These are phyloP conservation scores for Macrophomina phaseolina DNA, from an alignment of 2,329 filamentous ascomycete species.

Conservation along the genomic window DNA sequence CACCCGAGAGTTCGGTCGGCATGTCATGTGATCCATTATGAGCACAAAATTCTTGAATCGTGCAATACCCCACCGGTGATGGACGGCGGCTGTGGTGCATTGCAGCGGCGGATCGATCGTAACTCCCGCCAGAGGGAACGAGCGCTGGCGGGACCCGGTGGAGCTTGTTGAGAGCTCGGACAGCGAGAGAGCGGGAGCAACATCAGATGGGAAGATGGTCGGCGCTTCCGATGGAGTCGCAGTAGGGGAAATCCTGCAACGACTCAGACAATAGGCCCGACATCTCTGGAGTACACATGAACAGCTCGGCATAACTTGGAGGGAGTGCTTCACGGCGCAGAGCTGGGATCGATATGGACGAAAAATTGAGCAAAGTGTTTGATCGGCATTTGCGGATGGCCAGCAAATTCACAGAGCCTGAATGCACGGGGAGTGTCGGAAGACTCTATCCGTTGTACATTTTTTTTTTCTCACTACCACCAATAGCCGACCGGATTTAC, in stretches of 20 bases:
- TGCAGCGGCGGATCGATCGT: too few relatives aligned
- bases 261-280: conserved; percentile 7
- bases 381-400: conserved; percentile 1
- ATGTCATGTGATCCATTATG: not conserved
- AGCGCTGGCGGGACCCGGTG: not conserved
- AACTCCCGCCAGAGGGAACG: too few relatives aligned
- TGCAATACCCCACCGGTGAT: too few relatives aligned
- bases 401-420: not conserved
- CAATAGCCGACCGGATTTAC: not conserved
- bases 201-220: not conserved
- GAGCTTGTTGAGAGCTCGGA: not conserved
- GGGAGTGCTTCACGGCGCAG: not conserved
- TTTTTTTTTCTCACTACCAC: not conserved
- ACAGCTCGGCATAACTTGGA: not conserved
- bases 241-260: not conserved
- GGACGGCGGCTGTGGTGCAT: too few relatives aligned
- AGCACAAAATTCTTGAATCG: too few relatives aligned
- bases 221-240: not conserved
- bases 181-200: not conserved
- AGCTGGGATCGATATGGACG: not conserved
- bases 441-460: not conserved
- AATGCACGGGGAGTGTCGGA: not conserved
- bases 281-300: not conserved
- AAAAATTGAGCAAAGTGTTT: not conserved
- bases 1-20: conserved; percentile 4